Percentiles rank a stretch among this genome's conserved stretches.
These are phyloP conservation scores for Fusarium tanahbumbuense DNA, from an alignment of 2,329 filamentous ascomycete genomes.

Conservation along the genomic window DNA sequence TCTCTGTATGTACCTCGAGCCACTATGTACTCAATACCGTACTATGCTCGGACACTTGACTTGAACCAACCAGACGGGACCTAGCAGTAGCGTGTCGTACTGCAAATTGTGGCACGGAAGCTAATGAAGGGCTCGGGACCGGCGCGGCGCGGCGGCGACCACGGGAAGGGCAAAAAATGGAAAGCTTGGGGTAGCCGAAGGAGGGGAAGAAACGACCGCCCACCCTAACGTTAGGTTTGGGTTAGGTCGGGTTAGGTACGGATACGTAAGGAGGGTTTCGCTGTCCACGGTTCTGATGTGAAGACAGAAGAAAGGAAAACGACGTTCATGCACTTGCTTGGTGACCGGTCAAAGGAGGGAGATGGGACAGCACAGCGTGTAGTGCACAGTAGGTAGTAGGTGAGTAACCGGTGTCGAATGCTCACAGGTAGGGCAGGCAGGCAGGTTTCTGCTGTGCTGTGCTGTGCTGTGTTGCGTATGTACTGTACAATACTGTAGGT, in stretches of 20 bases:
- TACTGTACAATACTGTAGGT: conserved; percentile 12
- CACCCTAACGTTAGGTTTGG: neutral
- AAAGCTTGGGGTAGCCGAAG: conserved; percentile 36
- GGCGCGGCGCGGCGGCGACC: conserved; percentile 43
- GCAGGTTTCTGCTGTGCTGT: neutral
- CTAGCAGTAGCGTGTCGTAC: conserved; percentile 40
- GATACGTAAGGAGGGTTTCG: conserved; percentile 24
- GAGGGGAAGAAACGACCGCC: conserved; percentile 16
- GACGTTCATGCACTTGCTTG: conserved; percentile 31
- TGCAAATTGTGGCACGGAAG: conserved; percentile 42
- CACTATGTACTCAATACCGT: conserved; percentile 34
- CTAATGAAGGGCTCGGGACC: conserved; percentile 41
- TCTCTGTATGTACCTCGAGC: conserved; percentile 25
- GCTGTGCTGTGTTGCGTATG: conserved; percentile 15
- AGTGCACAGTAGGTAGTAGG: conserved; percentile 2
- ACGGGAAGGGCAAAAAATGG: conserved; percentile 40
- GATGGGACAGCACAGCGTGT: conserved; percentile 28
- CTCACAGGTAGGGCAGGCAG: conserved; percentile 22
- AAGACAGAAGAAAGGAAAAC: conserved; percentile 44
- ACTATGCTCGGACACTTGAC: conserved; percentile 30
- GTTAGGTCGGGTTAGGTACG: neutral
- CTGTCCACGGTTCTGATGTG: conserved; percentile 31
- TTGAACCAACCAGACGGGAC: conserved; percentile 44
- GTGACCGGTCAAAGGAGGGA: conserved; percentile 27
- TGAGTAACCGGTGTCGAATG: conserved; percentile 33